A percentile compares a stretch with the other conserved stretches of the same genome.
Evolutionary conservation across 805 yeast genomes (phyloP).

Genomic region (Schwanniomyces vanrijiae): DNA sequence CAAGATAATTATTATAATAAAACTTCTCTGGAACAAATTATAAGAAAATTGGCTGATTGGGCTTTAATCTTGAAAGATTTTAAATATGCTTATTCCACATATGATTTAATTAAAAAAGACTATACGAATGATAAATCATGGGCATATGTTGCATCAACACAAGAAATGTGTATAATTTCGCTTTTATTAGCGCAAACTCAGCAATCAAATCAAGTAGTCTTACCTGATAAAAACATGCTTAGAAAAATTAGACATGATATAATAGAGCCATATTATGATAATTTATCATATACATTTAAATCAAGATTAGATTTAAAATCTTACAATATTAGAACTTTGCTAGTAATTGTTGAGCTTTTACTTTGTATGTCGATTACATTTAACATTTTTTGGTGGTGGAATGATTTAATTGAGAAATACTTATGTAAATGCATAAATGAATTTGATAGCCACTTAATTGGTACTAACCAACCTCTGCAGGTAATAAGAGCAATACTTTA

Average conservation of each 20-base stretch:
- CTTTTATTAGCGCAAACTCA: constrained; percentile 59
- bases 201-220: constrained; percentile 30
- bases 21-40: constrained; percentile 65
- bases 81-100: constrained; percentile 77
- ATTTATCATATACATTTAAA: constrained; percentile 70
- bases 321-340: constrained; percentile 66
- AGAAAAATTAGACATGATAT: constrained; percentile 53
- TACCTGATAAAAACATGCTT: constrained; percentile 39
- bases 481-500: constrained; percentile 45
- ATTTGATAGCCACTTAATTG: constrained; percentile 43
- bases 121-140: constrained; percentile 76
- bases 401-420: constrained; percentile 43
- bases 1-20: constrained; percentile 60
- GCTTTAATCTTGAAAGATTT: constrained; percentile 88
- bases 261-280: constrained; percentile 64
- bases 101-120: constrained; percentile 80
- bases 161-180: constrained; percentile 82
- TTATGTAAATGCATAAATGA: constrained; percentile 47
- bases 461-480: constrained; percentile 42
- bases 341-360: constrained; percentile 72
- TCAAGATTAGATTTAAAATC: constrained; percentile 70
- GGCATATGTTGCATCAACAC: constrained; percentile 77
- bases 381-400: constrained; percentile 46
- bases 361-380: constrained; percentile 44
- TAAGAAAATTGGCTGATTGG: constrained; percentile 89